Conservation (phyloP, 768 basidiomycete genomes). For the Termitomyces sp. region DNA sequence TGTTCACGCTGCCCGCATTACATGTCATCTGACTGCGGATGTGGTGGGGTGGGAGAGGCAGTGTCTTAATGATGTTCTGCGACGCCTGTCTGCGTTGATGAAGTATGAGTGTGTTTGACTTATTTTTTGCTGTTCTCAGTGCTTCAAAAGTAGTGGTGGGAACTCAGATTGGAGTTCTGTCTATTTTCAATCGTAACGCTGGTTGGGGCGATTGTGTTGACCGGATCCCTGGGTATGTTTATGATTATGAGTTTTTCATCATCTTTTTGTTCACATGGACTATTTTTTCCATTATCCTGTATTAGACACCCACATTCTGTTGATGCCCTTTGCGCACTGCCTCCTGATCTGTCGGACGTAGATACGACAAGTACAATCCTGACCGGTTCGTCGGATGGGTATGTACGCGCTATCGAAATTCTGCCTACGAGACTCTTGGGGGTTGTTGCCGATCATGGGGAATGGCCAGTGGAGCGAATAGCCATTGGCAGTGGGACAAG, state of each 20-base stretch:
- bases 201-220: constrained; percentile 95
- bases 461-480: constrained; percentile 88
- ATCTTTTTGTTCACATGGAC: background rate
- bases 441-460: constrained; percentile 86
- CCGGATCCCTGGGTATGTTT: constrained; percentile 73
- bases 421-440: constrained; percentile 88
- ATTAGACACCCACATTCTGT: constrained; percentile 87
- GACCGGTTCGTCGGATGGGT: constrained; percentile 90
- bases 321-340: constrained; percentile 78
- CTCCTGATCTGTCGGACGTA: constrained; percentile 53
- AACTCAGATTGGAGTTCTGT: constrained; percentile 84
- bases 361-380: constrained; percentile 68
- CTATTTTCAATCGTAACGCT: constrained; percentile 81
- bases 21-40: background rate
- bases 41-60: background rate
- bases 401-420: constrained; percentile 81
- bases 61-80: background rate
- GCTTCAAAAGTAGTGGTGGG: constrained; percentile 83
- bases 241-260: background rate
- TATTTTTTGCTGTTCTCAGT: constrained; percentile 28
- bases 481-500: constrained; percentile 44
- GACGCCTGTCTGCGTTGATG: constrained; percentile 3
- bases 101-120: constrained; percentile 5
- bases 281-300: background rate
- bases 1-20: background rate